Percentiles rank a stretch among this genome's conserved stretches.
phyloP scores from a whole-genome alignment of 495 filamentous ascomycete species.

The Aspergillus bertholletiae region DNA sequence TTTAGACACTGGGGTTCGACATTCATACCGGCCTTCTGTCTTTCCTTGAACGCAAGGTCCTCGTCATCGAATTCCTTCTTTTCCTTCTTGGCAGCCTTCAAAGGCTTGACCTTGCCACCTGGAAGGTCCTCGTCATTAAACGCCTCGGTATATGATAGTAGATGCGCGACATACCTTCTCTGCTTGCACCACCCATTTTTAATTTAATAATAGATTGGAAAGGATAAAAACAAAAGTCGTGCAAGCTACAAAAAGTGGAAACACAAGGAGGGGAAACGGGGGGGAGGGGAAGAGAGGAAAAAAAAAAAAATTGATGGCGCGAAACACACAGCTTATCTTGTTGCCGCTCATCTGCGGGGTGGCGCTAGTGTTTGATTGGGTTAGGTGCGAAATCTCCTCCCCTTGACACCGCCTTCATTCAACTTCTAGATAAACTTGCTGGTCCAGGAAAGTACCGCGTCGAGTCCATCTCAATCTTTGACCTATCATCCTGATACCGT shows the following conservation, averaged over 20 bases:
- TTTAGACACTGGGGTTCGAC: neutral
- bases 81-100: conserved; percentile 77
- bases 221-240: conserved; percentile 3
- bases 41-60: conserved; percentile 70
- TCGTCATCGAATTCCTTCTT: conserved; percentile 74
- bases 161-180: conserved; percentile 51
- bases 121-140: neutral
- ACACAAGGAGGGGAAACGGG: conserved; percentile 21
- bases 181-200: conserved; percentile 64
- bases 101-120: conserved; percentile 85
- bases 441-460: too few species aligned
- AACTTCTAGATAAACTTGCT: neutral
- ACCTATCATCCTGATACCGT: too few species aligned
- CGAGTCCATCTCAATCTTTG: too few species aligned
- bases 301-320: conserved; percentile 11
- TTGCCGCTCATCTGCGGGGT: conserved; percentile 12
- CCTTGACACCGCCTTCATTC: conserved; percentile 11
- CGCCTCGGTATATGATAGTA: neutral
- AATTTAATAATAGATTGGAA: conserved; percentile 2
- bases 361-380: conserved; percentile 12
- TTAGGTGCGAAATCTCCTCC: conserved; percentile 14
- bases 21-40: conserved; percentile 65
- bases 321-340: conserved; percentile 11
- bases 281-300: conserved; percentile 5
- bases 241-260: conserved; percentile 12